Percentiles rank a stretch among this genome's conserved stretches.
Evolutionary conservation across 352 stramenopile species (phyloP).

Genomic region (Phytopythium mirpurense): DNA sequence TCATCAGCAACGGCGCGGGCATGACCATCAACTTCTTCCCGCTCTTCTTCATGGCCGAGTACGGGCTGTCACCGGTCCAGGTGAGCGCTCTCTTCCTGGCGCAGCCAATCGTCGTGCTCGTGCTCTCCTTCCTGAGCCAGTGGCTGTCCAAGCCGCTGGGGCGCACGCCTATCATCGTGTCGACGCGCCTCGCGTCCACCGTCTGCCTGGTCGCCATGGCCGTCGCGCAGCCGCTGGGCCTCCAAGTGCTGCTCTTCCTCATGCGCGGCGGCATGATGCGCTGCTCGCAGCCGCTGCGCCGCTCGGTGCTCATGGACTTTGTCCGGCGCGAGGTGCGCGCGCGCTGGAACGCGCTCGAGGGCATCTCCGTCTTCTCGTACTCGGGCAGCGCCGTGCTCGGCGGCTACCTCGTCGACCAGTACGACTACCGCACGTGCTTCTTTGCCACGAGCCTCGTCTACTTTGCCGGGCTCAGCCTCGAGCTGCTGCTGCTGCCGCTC

Average conservation of each 20-base stretch:
- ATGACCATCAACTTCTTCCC: constrained; percentile 87
- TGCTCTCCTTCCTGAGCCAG: constrained; percentile 52
- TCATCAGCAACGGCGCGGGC: constrained; percentile 79
- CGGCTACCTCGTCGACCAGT: constrained; percentile 73
- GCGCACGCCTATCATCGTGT: constrained; percentile 70
- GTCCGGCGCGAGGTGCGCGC: constrained; percentile 64
- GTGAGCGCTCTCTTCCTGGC: constrained; percentile 60
- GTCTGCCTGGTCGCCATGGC: constrained; percentile 64
- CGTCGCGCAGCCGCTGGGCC: constrained; percentile 38
- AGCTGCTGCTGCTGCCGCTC: constrained; percentile 56
- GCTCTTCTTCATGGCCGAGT: constrained; percentile 80
- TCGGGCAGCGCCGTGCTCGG: constrained; percentile 75
- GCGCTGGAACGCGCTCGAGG: constrained; percentile 72
- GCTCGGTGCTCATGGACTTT: constrained; percentile 78
- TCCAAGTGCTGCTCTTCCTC: constrained; percentile 69
- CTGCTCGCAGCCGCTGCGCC: constrained; percentile 71
- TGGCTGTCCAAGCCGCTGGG: constrained; percentile 38
- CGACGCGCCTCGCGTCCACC: constrained; percentile 47
- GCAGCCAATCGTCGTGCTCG: constrained; percentile 64
- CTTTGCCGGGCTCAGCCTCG: constrained; percentile 40
- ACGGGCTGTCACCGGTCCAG: constrained; percentile 66
- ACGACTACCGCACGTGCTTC: constrained; percentile 75
- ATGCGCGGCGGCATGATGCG: constrained; percentile 83
- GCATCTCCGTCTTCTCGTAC: constrained; percentile 74
- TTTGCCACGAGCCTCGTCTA: constrained; percentile 73